These are phyloP conservation scores for Coniella lustricola DNA, from an alignment of 2,329 filamentous ascomycete genomes.

Conservation along the genomic window DNA sequence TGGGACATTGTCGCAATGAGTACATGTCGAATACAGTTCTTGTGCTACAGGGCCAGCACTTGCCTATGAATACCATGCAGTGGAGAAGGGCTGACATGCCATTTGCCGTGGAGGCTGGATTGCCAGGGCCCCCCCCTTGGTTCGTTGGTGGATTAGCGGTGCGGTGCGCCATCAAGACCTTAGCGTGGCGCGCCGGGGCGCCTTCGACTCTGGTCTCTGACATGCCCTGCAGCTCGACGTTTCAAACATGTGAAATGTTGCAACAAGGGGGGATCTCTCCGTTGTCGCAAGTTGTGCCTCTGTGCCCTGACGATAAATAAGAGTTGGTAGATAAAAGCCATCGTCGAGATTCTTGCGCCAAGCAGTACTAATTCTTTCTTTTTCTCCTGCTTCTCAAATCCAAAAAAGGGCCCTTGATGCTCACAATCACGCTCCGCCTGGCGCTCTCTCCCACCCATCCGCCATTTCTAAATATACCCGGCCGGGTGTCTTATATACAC, in stretches of 20 bases:
- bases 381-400: not conserved
- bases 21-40: too few relatives aligned
- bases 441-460: too few relatives aligned
- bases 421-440: too few relatives aligned
- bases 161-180: not conserved
- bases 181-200: not conserved
- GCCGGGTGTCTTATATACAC: too few relatives aligned
- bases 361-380: not conserved
- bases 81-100: too few relatives aligned
- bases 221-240: conserved; percentile 6
- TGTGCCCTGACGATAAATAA: not conserved
- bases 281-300: conserved; percentile 12
- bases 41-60: too few relatives aligned
- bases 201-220: conserved; percentile 1
- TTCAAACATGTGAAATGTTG: conserved; percentile 16
- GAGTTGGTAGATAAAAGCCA: not conserved
- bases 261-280: conserved; percentile 12
- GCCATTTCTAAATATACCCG: too few relatives aligned
- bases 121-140: too few relatives aligned
- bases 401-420: not conserved
- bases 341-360: not conserved
- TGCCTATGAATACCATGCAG: too few relatives aligned
- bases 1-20: too few relatives aligned
- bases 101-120: too few relatives aligned
- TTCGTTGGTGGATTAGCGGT: not conserved